Evolutionary conservation across 2,329 filamentous ascomycete species (phyloP).

Genomic region (Coniella vitis): DNA sequence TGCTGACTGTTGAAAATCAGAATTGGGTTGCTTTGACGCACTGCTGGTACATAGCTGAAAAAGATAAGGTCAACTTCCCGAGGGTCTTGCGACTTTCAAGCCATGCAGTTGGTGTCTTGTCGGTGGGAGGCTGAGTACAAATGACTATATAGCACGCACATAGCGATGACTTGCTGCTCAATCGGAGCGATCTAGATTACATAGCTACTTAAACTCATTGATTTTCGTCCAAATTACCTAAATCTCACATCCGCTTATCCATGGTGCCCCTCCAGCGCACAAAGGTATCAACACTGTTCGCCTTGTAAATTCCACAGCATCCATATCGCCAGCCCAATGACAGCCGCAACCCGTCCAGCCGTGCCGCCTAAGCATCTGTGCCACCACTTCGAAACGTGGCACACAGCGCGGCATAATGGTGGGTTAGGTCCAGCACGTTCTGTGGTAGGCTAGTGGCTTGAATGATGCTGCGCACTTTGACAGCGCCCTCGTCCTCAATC

Average conservation of each 20-base stretch:
- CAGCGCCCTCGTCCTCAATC: slow-evolving; percentile 94
- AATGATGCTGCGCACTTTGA: slow-evolving; percentile 95
- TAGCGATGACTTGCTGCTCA: no score
- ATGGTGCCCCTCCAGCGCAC: background rate
- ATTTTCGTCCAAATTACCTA: slow-evolving; percentile 1
- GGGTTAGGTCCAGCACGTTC: slow-evolving; percentile 85
- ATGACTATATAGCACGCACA: no score
- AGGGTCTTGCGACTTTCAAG: no score
- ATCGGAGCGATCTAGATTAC: background rate
- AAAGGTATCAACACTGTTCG: slow-evolving; percentile 8
- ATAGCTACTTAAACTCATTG: background rate
- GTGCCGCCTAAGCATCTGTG: slow-evolving; percentile 61
- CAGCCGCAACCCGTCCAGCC: background rate
- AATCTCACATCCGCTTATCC: background rate
- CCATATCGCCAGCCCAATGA: background rate
- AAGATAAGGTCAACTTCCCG: no score
- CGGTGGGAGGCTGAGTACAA: no score
- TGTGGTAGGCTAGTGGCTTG: slow-evolving; percentile 93
- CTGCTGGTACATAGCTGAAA: no score
- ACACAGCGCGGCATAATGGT: slow-evolving; percentile 92
- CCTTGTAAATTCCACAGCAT: background rate
- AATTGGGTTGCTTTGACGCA: no score
- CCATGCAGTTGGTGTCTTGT: no score
- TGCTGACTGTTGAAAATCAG: no score
- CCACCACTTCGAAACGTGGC: slow-evolving; percentile 93